A percentile compares a stretch with the other conserved stretches of the same genome.
phyloP scores from a whole-genome alignment of 2,329 filamentous ascomycete species.

The Xylaria hypoxylon region DNA sequence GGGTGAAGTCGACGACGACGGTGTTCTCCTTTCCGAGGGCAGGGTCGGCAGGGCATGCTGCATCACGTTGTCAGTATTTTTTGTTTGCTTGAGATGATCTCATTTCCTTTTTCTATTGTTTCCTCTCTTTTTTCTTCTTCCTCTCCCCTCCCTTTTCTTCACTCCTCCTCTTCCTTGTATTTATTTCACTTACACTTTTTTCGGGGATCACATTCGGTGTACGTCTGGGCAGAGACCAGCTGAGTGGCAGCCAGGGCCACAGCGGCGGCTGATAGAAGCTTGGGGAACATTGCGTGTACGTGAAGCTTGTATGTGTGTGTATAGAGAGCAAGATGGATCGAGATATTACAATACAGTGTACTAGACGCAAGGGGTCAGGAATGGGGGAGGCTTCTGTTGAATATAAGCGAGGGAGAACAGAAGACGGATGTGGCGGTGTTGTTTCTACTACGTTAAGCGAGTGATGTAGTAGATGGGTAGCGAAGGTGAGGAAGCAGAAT shows the following conservation, averaged over 20 bases:
- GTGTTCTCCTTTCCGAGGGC: conserved; percentile 73
- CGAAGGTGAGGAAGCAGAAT: conserved; percentile 15
- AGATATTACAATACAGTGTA: conserved; percentile 27
- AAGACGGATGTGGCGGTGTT: conserved; percentile 20
- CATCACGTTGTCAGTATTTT: conserved; percentile 41
- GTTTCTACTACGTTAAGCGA: conserved; percentile 40
- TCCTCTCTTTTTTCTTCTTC: neutral
- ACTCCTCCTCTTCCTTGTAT: no score
- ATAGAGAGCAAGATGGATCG: conserved; percentile 14
- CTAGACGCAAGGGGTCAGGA: conserved; percentile 11
- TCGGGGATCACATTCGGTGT: conserved; percentile 66
- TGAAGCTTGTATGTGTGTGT: conserved; percentile 23
- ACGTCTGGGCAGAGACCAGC: conserved; percentile 67
- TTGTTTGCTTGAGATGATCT: neutral
- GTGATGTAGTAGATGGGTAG: conserved; percentile 37
- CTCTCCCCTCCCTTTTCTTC: neutral
- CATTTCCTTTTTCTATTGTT: neutral
- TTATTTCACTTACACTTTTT: conserved; percentile 58
- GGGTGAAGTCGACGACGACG: conserved; percentile 77
- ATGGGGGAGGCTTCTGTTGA: conserved; percentile 19
- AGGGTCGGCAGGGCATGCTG: conserved; percentile 77
- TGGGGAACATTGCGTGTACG: conserved; percentile 57
- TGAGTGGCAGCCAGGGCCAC: conserved; percentile 62
- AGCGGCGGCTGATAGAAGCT: conserved; percentile 58
- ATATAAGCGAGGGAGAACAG: conserved; percentile 39